Base-by-base conservation (phyloP, 345 rosid genomes). In the Citrus inodora region DNA sequence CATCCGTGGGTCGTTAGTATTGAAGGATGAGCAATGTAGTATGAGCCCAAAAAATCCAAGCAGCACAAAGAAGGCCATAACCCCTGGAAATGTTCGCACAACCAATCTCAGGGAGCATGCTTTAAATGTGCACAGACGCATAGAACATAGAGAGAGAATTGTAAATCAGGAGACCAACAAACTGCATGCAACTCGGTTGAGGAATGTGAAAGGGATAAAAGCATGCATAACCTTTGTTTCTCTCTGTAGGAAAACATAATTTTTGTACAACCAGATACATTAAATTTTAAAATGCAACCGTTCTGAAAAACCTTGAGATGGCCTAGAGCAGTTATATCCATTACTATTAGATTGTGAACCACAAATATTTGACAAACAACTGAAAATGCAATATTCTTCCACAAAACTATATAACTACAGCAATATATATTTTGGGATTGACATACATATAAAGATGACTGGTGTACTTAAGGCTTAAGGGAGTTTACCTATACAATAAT, bases 41-140 rank as follows among this genome's bases (percentile, higher is more conserved):
- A 96, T 87, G 82, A 94, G 87, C 55, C 98, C 97, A 21, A 92
- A 90, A 87, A 96, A 88, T 17, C 99, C 99, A 80, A 89, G 90
- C 80, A 96, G 84, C 80, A 92, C 97, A 69, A 96, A 96, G 90
- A 96, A 94, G 62, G 89, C 87, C 83, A 96, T 69, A 27, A 94
- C 98, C 16, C 98, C 99, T 94, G 85, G 38, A 71, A 62, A 64
- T 70, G 46, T 70, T 81, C 33, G 65, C 17, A 59, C 28, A 75
- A 46, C 28, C 58, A 51, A 78, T 65, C 60, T 79, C 8, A 65
- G 35, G 65, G 55, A 79, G 79, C 74, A 78, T 76, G 30, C 35
- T 30, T 42, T 38, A 40, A 63, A 28, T 42, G 24, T 28, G 24
- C 7, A 28, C 1, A 22, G 40, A 28, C 58, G 17, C 9, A 46